phyloP scores from a whole-genome alignment of 2,329 filamentous ascomycete genomes.

The Verticillium nonalfalfae region DNA sequence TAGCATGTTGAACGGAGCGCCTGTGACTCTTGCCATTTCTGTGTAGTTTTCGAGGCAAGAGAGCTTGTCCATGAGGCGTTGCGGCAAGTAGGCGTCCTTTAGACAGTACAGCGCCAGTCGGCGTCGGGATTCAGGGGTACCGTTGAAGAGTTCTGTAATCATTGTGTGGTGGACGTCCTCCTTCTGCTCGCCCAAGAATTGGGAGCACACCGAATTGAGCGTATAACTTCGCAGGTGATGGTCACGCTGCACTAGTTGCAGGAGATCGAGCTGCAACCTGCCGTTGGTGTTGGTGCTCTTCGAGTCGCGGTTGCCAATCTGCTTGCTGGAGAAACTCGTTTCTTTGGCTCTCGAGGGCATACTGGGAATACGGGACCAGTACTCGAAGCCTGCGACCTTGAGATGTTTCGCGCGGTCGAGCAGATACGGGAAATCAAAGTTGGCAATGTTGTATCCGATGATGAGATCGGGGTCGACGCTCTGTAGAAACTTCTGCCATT shows the following conservation, averaged over 20 bases:
- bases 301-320: conserved; percentile 94
- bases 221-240: conserved; percentile 96
- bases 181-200: conserved; percentile 95
- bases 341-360: conserved; percentile 67
- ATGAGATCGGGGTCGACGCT: conserved; percentile 94
- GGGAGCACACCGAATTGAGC: conserved; percentile 88
- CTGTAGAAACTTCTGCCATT: conserved; percentile 85
- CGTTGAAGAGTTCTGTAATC: conserved; percentile 98
- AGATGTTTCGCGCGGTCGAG: conserved; percentile 82
- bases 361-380: conserved; percentile 74
- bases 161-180: conserved; percentile 98
- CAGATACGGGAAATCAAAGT: conserved; percentile 97
- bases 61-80: conserved; percentile 92
- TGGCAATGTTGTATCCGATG: conserved; percentile 97
- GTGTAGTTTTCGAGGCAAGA: conserved; percentile 99
- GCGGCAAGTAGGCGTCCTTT: conserved; percentile 94
- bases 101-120: conserved; percentile 92
- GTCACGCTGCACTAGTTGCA: conserved; percentile 93
- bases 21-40: conserved; percentile 98
- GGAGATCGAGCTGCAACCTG: conserved; percentile 81
- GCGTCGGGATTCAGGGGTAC: conserved; percentile 85
- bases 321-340: conserved; percentile 91
- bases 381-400: conserved; percentile 74
- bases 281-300: conserved; percentile 94
- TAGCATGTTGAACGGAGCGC: conserved; percentile 93